Conservation (phyloP, 2,329 filamentous ascomycete species). For the Aspergillus candidus region DNA sequence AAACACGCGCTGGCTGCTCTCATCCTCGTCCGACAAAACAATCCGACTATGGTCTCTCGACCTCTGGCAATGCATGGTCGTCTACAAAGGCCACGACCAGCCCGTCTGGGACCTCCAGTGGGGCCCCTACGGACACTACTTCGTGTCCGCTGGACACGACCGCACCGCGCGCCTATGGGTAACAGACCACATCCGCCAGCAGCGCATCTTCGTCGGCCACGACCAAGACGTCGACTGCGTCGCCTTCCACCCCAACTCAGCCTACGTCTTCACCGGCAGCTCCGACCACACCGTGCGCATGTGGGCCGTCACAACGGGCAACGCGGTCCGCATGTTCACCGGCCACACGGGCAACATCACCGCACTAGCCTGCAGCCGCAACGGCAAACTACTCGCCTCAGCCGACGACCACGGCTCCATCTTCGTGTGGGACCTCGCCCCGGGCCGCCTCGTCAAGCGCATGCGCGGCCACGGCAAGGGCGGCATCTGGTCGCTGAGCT, state of each 20-base stretch:
- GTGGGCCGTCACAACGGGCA: constrained; percentile 89
- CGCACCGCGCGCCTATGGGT: constrained; percentile 87
- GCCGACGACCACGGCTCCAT: constrained; percentile 86
- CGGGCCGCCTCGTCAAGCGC: constrained; percentile 78
- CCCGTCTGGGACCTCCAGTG: constrained; percentile 84
- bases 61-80: constrained; percentile 82
- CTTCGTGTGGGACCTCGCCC: constrained; percentile 88
- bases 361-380: constrained; percentile 75
- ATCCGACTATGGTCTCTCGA: constrained; percentile 91
- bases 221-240: constrained; percentile 87
- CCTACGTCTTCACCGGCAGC: constrained; percentile 88
- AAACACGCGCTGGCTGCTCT: constrained; percentile 71
- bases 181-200: constrained; percentile 83
- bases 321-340: constrained; percentile 83
- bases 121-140: constrained; percentile 94
- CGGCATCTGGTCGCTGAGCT: constrained; percentile 87
- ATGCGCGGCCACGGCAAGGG: constrained; percentile 91
- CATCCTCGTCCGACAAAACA: constrained; percentile 78
- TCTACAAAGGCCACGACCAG: constrained; percentile 88
- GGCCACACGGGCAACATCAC: constrained; percentile 87
- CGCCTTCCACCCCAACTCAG: constrained; percentile 90
- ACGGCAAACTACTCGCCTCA: constrained; percentile 84
- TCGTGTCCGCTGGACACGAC: constrained; percentile 79
- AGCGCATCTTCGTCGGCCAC: constrained; percentile 84
- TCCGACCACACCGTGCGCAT: constrained; percentile 92